Evolutionary conservation across 1,284 basidiomycete species (phyloP).

Genomic region (Malassezia caprae): DNA sequence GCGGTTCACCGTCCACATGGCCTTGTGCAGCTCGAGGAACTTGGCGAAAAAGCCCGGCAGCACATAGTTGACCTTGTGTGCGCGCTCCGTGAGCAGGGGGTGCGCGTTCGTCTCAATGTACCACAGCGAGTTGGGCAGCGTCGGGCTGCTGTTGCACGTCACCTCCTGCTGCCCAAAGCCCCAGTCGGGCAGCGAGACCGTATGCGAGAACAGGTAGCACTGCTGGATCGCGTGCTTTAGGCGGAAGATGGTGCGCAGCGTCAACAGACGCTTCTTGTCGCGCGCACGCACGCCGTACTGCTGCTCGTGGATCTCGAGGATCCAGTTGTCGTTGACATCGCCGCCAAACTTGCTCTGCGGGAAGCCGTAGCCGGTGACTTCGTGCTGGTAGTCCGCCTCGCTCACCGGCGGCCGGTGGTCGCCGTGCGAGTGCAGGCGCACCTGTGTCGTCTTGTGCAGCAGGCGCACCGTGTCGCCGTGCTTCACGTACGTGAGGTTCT

Average conservation of each 20-base stretch:
- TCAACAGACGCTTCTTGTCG: conserved; percentile 58
- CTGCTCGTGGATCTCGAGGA: conserved; percentile 66
- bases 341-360: conserved; percentile 50
- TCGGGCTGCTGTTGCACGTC: conserved; percentile 94
- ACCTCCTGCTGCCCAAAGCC: conserved; percentile 94
- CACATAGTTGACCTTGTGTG: conserved; percentile 59
- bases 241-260: conserved; percentile 72
- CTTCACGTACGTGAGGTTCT: conserved; percentile 57
- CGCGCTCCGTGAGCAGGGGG: conserved; percentile 44
- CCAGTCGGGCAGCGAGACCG: conserved; percentile 94
- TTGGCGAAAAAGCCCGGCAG: conserved; percentile 76
- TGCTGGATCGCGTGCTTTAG: conserved; percentile 75
- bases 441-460: conserved; percentile 68
- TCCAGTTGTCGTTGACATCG: conserved; percentile 91
- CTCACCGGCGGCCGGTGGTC: conserved; percentile 77
- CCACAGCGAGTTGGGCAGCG: conserved; percentile 82
- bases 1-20: conserved; percentile 98
- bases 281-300: conserved; percentile 47
- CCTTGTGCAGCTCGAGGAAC: conserved; percentile 81
- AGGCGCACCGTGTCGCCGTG: conserved; percentile 69
- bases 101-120: conserved; percentile 80
- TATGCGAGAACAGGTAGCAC: conserved; percentile 96
- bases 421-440: conserved; percentile 87
- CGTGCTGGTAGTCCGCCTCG: conserved; percentile 97
- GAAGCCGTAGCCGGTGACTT: conserved; percentile 82